Conservation (phyloP, 768 basidiomycete genomes). For the Chiua virens region DNA sequence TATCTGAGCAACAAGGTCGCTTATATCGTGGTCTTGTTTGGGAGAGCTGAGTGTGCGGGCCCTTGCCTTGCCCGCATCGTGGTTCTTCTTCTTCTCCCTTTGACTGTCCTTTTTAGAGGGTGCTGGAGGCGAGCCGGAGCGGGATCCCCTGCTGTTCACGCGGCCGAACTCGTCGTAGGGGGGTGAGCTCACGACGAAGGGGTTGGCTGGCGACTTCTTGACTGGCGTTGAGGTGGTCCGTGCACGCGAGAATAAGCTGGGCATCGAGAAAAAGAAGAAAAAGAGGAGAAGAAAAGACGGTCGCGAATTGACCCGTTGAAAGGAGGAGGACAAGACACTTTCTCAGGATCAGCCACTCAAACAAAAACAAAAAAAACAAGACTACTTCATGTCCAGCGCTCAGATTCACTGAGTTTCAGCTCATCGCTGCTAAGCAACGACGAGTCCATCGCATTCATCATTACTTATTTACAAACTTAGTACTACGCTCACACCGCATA, state of each 20-base stretch:
- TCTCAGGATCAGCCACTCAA: constrained; percentile 26
- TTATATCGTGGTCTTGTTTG: constrained; percentile 33
- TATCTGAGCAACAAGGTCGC: constrained; percentile 38
- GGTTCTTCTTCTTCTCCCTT: constrained; percentile 44
- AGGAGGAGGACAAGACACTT: constrained; percentile 19
- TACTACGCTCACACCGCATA: neutral
- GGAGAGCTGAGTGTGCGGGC: constrained; percentile 43
- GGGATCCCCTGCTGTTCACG: constrained; percentile 46
- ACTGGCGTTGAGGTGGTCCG: constrained; percentile 59
- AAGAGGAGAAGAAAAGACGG: neutral
- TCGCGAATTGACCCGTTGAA: constrained; percentile 9
- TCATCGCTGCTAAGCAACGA: too few relatives aligned
- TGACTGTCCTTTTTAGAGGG: constrained; percentile 49
- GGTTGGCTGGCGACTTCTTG: constrained; percentile 35
- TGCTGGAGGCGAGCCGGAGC: constrained; percentile 20
- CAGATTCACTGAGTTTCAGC: too few relatives aligned
- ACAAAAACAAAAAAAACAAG: too few relatives aligned
- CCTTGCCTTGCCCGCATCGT: constrained; percentile 35
- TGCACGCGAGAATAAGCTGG: constrained; percentile 70
- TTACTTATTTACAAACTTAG: too few relatives aligned
- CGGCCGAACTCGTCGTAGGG: constrained; percentile 67
- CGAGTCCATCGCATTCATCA: too few relatives aligned
- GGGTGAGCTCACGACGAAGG: constrained; percentile 11
- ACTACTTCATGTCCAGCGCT: too few relatives aligned
- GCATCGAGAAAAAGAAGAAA: constrained; percentile 48